A percentile compares a stretch with the other conserved stretches of the same genome.
These are phyloP conservation scores for Neurospora tetraspora DNA, from an alignment of 495 filamentous ascomycete genomes.

Conservation along the genomic window DNA sequence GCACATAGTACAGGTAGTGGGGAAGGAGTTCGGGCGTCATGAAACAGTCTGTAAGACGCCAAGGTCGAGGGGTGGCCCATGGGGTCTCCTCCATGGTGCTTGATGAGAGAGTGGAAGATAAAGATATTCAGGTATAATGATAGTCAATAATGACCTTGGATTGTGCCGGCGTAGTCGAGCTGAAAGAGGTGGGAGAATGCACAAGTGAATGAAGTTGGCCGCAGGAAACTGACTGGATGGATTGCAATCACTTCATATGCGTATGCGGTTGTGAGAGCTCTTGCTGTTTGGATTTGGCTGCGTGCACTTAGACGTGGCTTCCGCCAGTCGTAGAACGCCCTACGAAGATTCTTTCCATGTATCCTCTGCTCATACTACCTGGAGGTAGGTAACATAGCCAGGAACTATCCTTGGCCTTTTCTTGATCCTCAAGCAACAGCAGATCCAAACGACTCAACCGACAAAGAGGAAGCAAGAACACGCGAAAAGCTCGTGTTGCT, in stretches of 20 bases:
- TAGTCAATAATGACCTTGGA: neutral
- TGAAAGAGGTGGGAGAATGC: neutral
- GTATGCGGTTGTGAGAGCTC: neutral
- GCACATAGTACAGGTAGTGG: neutral
- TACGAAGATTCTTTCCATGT: neutral
- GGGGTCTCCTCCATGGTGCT: neutral
- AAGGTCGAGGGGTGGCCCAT: neutral
- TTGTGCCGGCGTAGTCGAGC: neutral
- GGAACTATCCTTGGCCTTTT: neutral
- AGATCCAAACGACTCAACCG: neutral
- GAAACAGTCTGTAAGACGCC: neutral
- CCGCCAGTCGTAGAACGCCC: neutral
- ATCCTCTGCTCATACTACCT: neutral
- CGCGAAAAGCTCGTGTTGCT: neutral
- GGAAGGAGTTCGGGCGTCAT: neutral
- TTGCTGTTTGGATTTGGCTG: neutral
- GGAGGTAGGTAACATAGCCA: neutral
- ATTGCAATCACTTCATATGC: neutral
- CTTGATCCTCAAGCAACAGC: neutral
- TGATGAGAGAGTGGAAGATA: neutral
- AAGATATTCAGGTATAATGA: neutral
- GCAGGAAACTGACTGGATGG: neutral
- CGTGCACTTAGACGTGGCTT: neutral
- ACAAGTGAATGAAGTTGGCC: neutral
- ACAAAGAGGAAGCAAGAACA: neutral